Percentiles rank a stretch among this genome's conserved stretches.
Conservation (phyloP, 345 rosid species). For the Melaleuca alternifolia region DNA sequence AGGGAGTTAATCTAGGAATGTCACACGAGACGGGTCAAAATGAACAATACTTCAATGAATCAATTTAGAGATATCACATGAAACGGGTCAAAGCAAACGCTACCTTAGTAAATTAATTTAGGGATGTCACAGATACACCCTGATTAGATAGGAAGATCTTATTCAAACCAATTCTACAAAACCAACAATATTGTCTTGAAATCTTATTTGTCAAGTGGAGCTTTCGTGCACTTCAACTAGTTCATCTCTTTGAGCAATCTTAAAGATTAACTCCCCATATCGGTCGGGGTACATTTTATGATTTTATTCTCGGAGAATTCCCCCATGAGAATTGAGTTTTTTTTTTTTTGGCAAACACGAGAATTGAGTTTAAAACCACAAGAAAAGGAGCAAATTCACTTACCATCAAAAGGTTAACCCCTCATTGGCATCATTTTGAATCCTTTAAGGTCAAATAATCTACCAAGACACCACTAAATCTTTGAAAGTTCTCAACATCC, state of each 20-base stretch:
- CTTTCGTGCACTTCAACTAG: not conserved
- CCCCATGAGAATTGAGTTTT: not conserved
- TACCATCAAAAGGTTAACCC: not conserved
- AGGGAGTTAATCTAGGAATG: too few relatives aligned
- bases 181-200: not conserved
- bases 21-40: too few relatives aligned
- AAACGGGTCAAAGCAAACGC: too few relatives aligned
- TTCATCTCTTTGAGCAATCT: not conserved
- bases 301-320: not conserved
- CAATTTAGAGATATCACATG: too few relatives aligned
- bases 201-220: not conserved
- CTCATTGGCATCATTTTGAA: not conserved
- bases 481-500: not conserved
- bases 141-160: not conserved
- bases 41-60: too few relatives aligned
- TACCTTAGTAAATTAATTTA: too few relatives aligned
- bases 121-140: too few relatives aligned
- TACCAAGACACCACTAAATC: not conserved
- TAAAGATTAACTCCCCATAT: not conserved
- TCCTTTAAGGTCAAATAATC: not conserved
- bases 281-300: accelerated
- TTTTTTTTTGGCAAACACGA: too few relatives aligned
- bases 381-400: not conserved
- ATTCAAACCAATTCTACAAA: not conserved
- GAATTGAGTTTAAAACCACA: not conserved